phyloP scores from a whole-genome alignment of 1,284 basidiomycete species.

The Papiliotrema nemorosa region DNA sequence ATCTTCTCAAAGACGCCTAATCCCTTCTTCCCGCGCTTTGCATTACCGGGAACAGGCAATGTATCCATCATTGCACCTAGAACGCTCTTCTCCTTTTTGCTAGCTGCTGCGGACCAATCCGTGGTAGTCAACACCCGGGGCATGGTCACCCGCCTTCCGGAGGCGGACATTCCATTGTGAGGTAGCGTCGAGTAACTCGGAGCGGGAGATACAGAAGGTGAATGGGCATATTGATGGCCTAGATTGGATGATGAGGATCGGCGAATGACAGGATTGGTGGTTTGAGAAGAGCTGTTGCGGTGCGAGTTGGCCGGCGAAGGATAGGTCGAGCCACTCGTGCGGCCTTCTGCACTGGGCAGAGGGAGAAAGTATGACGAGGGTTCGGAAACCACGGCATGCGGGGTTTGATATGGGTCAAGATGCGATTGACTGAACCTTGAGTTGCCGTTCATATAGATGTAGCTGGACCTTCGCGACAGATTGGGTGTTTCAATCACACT shows the following conservation, averaged over 20 bases:
- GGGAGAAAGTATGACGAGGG: constrained; percentile 27
- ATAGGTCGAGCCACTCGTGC: no score
- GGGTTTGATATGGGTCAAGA: constrained; percentile 4
- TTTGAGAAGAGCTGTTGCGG: background rate
- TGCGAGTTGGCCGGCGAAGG: no score
- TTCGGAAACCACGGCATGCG: constrained; percentile 10
- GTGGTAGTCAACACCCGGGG: constrained; percentile 13
- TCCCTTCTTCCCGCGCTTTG: constrained; percentile 32
- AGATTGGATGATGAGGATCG: no score
- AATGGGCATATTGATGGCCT: no score
- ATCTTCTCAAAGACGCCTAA: constrained; percentile 48
- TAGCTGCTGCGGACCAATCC: constrained; percentile 41
- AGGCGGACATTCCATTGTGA: no score
- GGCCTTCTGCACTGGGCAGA: constrained; percentile 5
- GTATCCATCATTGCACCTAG: constrained; percentile 28
- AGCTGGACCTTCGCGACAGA: constrained; percentile 34
- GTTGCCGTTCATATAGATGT: constrained; percentile 28
- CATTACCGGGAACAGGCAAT: constrained; percentile 3
- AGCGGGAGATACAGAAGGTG: no score
- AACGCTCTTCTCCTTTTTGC: constrained; percentile 40
- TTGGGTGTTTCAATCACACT: constrained; percentile 19
- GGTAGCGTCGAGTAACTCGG: no score
- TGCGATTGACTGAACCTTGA: no score
- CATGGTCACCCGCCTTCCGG: background rate
- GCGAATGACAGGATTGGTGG: no score